These are phyloP conservation scores for Dictyostelium capitatum DNA, from an alignment of 78 protist species.

Conservation along the genomic window DNA sequence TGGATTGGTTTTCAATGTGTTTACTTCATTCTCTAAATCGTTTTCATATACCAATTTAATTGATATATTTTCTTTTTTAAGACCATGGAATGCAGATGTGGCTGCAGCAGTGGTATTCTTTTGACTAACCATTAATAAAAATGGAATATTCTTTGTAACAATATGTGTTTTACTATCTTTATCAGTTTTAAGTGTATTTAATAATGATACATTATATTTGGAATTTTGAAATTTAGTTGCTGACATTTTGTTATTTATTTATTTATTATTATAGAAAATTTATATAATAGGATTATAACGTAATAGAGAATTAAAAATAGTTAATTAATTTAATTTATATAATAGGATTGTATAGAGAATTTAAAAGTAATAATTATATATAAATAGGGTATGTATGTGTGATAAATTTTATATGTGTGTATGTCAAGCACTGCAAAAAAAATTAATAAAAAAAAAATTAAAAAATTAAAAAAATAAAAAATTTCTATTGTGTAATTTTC, in stretches of 20 bases:
- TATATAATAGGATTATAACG: no score
- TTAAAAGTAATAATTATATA: no score
- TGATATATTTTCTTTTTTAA: conserved; percentile 2
- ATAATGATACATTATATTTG: conserved; percentile 1
- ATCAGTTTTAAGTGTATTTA: neutral
- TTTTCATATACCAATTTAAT: conserved; percentile 51
- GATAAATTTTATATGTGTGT: no score
- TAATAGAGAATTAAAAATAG: no score
- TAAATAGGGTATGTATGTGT: no score
- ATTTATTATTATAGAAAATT: neutral
- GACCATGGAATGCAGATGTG: neutral
- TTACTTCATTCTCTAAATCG: neutral
- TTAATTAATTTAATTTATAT: no score
- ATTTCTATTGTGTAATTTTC: no score
- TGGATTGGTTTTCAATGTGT: conserved; percentile 23
- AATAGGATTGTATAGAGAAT: no score
- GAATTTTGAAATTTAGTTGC: neutral
- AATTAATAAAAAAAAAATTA: no score
- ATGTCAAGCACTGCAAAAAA: no score
- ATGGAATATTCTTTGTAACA: conserved; percentile 60
- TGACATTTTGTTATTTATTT: neutral
- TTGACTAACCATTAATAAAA: conserved; percentile 5
- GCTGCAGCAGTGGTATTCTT: neutral
- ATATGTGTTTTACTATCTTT: neutral
- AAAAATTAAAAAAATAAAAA: no score